Percentiles rank a stretch among this genome's conserved stretches.
Conservation (phyloP, 768 basidiomycete species). For the Rhodotorula diobovata region DNA sequence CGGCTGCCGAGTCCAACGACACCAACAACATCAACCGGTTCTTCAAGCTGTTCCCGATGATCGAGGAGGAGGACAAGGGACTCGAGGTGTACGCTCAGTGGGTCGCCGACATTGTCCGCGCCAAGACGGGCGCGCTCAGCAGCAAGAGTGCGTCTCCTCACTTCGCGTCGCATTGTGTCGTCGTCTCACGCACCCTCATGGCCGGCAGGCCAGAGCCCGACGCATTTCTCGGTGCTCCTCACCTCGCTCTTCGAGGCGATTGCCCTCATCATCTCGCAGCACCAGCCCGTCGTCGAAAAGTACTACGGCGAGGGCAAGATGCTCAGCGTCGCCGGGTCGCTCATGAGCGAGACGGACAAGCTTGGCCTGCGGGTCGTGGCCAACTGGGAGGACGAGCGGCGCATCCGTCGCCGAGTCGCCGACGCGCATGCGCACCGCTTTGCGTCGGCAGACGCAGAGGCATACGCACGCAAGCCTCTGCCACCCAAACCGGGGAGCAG, state of each 20-base stretch:
- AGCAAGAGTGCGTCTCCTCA: constrained; percentile 30
- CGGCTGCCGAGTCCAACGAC: constrained; percentile 57
- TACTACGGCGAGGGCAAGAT: constrained; percentile 91
- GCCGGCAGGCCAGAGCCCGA: constrained; percentile 72
- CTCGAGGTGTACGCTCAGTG: constrained; percentile 87
- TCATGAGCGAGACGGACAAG: constrained; percentile 80
- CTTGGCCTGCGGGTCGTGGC: constrained; percentile 69
- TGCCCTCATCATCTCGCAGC: constrained; percentile 93
- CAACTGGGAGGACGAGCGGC: constrained; percentile 86
- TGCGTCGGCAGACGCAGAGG: not conserved
- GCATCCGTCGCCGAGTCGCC: constrained; percentile 3
- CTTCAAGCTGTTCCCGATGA: constrained; percentile 94
- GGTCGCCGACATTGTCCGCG: constrained; percentile 55
- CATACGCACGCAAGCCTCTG: not conserved
- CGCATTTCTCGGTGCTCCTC: constrained; percentile 83
- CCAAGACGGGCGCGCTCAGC: constrained; percentile 17
- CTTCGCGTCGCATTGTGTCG: rapidly evolving
- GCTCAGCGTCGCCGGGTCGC: constrained; percentile 64
- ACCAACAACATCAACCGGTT: constrained; percentile 55
- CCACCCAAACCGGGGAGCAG: not conserved
- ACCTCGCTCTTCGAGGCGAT: constrained; percentile 92
- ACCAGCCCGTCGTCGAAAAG: constrained; percentile 95
- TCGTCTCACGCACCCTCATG: not conserved
- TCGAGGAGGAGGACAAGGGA: constrained; percentile 89
- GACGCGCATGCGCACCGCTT: constrained; percentile 6